Evolutionary conservation across 1,284 basidiomycete genomes (phyloP).

Genomic region (Puccinia triticina): DNA sequence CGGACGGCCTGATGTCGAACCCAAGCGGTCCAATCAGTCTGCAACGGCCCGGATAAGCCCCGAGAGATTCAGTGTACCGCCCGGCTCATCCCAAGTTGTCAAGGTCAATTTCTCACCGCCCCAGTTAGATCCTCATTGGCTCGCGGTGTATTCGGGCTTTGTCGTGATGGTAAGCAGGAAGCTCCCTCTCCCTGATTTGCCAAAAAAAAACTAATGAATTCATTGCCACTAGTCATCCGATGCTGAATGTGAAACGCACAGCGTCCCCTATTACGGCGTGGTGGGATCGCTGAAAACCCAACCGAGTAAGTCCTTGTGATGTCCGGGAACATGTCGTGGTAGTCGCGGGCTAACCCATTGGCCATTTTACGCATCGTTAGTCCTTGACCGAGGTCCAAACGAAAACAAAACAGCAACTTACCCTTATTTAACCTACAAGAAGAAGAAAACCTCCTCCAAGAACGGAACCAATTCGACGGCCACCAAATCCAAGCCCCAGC

Average conservation of each 20-base stretch:
- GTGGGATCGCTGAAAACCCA: slow-evolving; percentile 32
- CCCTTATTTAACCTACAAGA: neutral
- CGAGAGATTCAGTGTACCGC: neutral
- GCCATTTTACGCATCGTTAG: neutral
- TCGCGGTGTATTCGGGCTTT: slow-evolving; percentile 42
- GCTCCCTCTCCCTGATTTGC: no score
- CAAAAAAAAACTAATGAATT: neutral
- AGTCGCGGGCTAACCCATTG: no score
- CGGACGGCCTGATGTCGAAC: slow-evolving; percentile 10
- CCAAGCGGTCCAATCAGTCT: neutral
- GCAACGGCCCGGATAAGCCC: slow-evolving; percentile 8
- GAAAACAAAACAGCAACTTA: neutral
- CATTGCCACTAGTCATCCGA: neutral
- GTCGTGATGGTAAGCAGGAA: slow-evolving; percentile 23
- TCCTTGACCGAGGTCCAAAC: slow-evolving; percentile 1
- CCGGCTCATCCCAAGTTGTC: slow-evolving; percentile 4
- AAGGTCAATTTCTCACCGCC: slow-evolving; percentile 19
- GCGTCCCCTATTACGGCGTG: slow-evolving; percentile 39
- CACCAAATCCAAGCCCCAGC: no score
- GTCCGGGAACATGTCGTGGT: no score
- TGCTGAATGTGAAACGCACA: slow-evolving; percentile 37
- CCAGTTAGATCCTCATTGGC: neutral
- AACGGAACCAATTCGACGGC: no score
- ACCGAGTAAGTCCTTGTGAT: neutral
- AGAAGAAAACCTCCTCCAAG: no score